Evolutionary conservation across 768 basidiomycete species (phyloP).

Genomic region (Coprinellus aureogranulatus): DNA sequence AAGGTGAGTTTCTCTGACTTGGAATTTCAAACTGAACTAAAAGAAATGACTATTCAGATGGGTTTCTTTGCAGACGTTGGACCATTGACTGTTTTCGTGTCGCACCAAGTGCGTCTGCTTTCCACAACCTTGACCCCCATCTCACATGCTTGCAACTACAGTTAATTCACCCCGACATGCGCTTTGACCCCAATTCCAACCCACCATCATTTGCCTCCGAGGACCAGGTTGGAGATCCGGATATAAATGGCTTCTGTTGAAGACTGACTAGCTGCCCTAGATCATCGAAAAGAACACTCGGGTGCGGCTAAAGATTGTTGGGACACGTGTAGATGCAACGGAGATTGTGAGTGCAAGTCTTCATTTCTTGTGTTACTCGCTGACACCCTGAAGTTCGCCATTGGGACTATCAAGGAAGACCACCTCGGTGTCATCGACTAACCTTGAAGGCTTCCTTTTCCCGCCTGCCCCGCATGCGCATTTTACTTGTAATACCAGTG

Average conservation of each 20-base stretch:
- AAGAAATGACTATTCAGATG: conserved; percentile 81
- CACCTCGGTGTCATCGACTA: conserved; percentile 91
- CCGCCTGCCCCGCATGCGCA: neutral
- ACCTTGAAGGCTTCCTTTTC: neutral
- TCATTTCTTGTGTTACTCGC: conserved; percentile 1
- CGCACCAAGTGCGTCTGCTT: conserved; percentile 74
- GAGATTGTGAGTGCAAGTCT: conserved; percentile 72
- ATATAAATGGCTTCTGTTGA: neutral
- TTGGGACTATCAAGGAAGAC: conserved; percentile 97
- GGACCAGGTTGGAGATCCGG: conserved; percentile 57
- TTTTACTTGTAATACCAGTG: conserved; percentile 2
- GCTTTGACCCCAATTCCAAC: conserved; percentile 93
- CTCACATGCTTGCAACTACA: conserved; percentile 25
- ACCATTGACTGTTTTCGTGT: conserved; percentile 91
- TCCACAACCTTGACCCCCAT: neutral
- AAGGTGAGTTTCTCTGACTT: conserved; percentile 57
- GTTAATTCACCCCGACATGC: conserved; percentile 93
- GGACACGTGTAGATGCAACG: conserved; percentile 94
- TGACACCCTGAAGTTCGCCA: conserved; percentile 69
- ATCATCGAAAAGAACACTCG: conserved; percentile 92
- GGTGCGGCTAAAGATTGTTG: conserved; percentile 95
- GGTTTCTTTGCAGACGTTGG: conserved; percentile 98
- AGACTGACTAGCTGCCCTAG: conserved; percentile 31
- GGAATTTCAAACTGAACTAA: too few species aligned
- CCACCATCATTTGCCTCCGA: conserved; percentile 95